Evolutionary conservation across 164 flowering plant species (phyloP).

Genomic region (Warburgia ugandensis): DNA sequence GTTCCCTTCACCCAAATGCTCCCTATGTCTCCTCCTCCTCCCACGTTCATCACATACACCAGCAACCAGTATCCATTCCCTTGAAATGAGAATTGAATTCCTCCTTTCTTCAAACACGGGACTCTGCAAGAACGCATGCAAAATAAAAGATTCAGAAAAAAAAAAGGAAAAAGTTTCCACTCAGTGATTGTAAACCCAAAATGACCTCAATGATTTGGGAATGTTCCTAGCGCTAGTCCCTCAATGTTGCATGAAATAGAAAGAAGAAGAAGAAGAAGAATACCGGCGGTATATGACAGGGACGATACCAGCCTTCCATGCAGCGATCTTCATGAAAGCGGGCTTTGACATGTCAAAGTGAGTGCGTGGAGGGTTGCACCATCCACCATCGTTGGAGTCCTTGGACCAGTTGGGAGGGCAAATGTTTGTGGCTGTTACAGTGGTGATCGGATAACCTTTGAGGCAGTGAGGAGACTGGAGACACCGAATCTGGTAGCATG

Average conservation of each 20-base stretch:
- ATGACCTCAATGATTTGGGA: too few relatives aligned
- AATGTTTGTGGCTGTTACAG: constrained; percentile 78
- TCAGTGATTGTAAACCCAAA: too few relatives aligned
- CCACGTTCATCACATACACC: constrained; percentile 91
- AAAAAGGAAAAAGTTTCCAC: too few relatives aligned
- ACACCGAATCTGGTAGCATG: constrained; percentile 67
- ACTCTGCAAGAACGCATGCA: constrained; percentile 34
- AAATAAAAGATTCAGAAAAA: background rate
- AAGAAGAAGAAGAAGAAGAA: background rate
- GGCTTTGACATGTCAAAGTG: constrained; percentile 95
- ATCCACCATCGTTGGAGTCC: constrained; percentile 67
- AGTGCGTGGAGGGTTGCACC: constrained; percentile 89
- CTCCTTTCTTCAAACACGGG: constrained; percentile 53
- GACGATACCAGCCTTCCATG: constrained; percentile 38
- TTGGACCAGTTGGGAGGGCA: constrained; percentile 82
- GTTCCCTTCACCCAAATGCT: constrained; percentile 73
- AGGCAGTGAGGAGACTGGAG: constrained; percentile 34
- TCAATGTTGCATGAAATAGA: too few relatives aligned
- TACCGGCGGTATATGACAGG: constrained; percentile 67
- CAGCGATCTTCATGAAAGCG: constrained; percentile 62
- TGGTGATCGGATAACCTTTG: constrained; percentile 27
- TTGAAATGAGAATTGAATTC: constrained; percentile 55
- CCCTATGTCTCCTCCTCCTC: constrained; percentile 74
- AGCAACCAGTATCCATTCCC: constrained; percentile 91
- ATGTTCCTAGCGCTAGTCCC: too few relatives aligned